Percentiles rank a stretch among this genome's conserved stretches.
Evolutionary conservation across 192 early-diverging fungal species (phyloP).

Genomic region (Allomyces macrogynus): DNA sequence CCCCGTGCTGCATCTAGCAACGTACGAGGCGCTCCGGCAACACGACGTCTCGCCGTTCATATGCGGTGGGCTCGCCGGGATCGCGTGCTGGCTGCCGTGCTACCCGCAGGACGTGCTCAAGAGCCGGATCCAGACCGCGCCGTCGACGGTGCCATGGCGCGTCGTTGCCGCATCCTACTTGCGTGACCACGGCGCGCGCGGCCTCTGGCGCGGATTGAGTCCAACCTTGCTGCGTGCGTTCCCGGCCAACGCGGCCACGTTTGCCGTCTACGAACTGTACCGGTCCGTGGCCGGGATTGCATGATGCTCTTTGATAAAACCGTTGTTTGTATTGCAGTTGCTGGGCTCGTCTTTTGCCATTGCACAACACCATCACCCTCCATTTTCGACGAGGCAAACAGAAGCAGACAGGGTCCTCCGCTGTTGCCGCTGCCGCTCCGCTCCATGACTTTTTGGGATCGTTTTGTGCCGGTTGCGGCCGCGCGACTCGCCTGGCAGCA

Average conservation of each 20-base stretch:
- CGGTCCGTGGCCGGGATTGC: no score
- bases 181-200: neutral
- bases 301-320: no score
- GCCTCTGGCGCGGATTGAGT: neutral
- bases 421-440: no score
- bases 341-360: no score
- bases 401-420: no score
- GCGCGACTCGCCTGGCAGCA: no score
- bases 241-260: conserved; percentile 69
- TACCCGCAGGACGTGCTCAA: conserved; percentile 73
- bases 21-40: neutral
- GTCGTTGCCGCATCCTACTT: neutral
- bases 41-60: conserved; percentile 11
- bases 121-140: conserved; percentile 47
- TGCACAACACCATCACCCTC: no score
- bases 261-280: conserved; percentile 43
- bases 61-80: conserved; percentile 18
- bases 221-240: conserved; percentile 27
- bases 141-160: neutral
- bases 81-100: conserved; percentile 16
- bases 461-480: no score
- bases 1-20: no score
- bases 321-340: no score
- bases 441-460: no score
- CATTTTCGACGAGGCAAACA: no score